Evolutionary conservation across 768 basidiomycete species (phyloP), one percentile per base, ranked within the genome.

Genomic region (Xerocomellus chrysenteron): DNA sequence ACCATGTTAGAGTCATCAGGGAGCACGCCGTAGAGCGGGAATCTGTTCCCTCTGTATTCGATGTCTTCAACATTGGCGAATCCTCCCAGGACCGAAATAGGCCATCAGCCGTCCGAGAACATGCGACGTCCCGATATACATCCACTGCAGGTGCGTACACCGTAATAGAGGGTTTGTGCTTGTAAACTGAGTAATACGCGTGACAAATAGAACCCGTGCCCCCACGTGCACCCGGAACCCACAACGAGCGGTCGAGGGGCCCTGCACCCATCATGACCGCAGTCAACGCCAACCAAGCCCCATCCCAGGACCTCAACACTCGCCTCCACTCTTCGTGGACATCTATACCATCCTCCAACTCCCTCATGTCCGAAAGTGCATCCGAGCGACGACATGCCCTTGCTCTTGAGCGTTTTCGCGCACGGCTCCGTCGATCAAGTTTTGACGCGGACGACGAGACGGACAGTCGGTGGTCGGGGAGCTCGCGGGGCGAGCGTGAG

Each of bases 281-380:
- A 47, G 19, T 32, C 52, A 51, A 43, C 14, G 28, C 28, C 48
- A 61, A 44, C 49, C 59, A 52, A 19, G 21, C 8, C 17, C 48
- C 50, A 32, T 48, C 63, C 21, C 61, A 61, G 17, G 65, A 64
- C 47, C 33, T 55, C 41, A 60, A 63, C 39, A 16, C 58, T 13
- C 65, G 65, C 37, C 40, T 57, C 30, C 68, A 67, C 35, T 48
- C 66, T 30, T 65, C 73, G 3, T 66, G 74, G 55, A 35, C 73
- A 16, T 68, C 73, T 33, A 58, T 71, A 17, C 70, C 72, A 7
- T 66, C 71, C 10, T 71, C 75, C 24, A 80, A 73, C 36, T 76
- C 75, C 0, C 74, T 77, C 43, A 73, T 78, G 40, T 72, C 74
- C 2, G 80, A 82, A 60, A 80, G 70, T 56, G 75, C 76, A 2